phyloP scores from a whole-genome alignment of 1,284 basidiomycete genomes.

The Moesziomyces globuligerus region DNA sequence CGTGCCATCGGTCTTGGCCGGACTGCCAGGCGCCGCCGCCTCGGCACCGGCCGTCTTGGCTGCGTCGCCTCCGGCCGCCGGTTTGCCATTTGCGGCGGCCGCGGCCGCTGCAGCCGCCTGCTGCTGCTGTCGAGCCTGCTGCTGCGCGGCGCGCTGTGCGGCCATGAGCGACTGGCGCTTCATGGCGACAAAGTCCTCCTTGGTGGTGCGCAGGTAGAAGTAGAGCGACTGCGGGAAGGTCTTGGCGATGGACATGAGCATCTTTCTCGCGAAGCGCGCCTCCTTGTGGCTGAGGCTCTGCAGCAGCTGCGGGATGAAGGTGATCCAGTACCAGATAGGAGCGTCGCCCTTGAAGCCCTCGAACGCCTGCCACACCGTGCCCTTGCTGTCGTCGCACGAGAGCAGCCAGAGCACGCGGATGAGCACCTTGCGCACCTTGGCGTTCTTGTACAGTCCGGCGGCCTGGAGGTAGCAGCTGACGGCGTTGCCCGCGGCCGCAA shows the following conservation, averaged over 20 bases:
- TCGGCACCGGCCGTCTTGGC: slow-evolving; percentile 19
- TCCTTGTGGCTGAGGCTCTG: slow-evolving; percentile 89
- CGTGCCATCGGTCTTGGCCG: slow-evolving; percentile 25
- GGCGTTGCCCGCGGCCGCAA: slow-evolving; percentile 79
- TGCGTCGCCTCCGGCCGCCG: slow-evolving; percentile 9
- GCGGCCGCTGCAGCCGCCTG: slow-evolving; percentile 15
- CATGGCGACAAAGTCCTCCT: slow-evolving; percentile 78
- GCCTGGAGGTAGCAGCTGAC: slow-evolving; percentile 98
- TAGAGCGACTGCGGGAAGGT: slow-evolving; percentile 95
- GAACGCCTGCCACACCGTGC: slow-evolving; percentile 85
- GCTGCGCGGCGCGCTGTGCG: slow-evolving; percentile 66
- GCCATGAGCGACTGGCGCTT: slow-evolving; percentile 63
- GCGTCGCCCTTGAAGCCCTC: slow-evolving; percentile 96
- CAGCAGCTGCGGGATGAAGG: slow-evolving; percentile 94
- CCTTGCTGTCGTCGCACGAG: slow-evolving; percentile 83
- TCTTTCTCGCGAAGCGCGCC: slow-evolving; percentile 88
- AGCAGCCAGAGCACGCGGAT: slow-evolving; percentile 96
- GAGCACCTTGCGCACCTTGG: slow-evolving; percentile 90
- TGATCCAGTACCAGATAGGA: slow-evolving; percentile 99
- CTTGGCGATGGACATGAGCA: slow-evolving; percentile 90
- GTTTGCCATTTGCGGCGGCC: slow-evolving; percentile 27
- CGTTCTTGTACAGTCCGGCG: slow-evolving; percentile 92
- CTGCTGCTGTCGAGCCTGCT: slow-evolving; percentile 69
- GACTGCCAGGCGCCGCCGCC: slow-evolving; percentile 20
- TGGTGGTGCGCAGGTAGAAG: slow-evolving; percentile 90